Percentiles rank a stretch among this genome's conserved stretches.
These are phyloP conservation scores for Tetracentron sinense DNA, from an alignment of 164 flowering plant genomes.

Conservation along the genomic window DNA sequence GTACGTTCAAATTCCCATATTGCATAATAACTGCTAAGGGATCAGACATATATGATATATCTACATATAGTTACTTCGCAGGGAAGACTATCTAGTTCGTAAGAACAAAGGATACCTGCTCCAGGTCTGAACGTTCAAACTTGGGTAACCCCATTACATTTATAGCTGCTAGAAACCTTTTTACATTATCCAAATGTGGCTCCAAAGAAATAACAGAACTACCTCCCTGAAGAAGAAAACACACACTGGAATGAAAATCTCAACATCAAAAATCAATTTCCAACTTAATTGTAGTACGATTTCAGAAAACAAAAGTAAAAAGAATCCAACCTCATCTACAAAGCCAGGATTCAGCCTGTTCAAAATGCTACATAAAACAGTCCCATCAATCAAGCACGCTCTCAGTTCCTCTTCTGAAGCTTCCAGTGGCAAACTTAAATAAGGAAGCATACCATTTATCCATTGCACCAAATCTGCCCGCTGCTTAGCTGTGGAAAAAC, in stretches of 20 bases:
- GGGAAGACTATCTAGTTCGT: too few species aligned
- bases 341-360: constrained; percentile 52
- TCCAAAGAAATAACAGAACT: constrained; percentile 23
- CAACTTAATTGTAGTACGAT: neutral
- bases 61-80: too few species aligned
- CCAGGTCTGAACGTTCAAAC: constrained; percentile 56
- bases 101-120: constrained; percentile 43
- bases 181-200: constrained; percentile 30
- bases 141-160: constrained; percentile 65
- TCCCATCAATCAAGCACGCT: constrained; percentile 56
- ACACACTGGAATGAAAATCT: constrained; percentile 5
- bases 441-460: constrained; percentile 53
- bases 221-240: constrained; percentile 22
- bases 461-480: constrained; percentile 51
- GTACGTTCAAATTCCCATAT: too few species aligned
- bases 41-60: neutral
- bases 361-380: constrained; percentile 49
- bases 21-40: neutral
- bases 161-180: constrained; percentile 56
- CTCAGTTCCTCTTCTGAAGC: constrained; percentile 74
- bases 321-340: constrained; percentile 41
- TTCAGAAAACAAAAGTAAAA: neutral
- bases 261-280: neutral
- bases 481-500: constrained; percentile 36
- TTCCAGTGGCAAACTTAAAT: constrained; percentile 42